Percentiles rank a stretch among this genome's conserved stretches.
Evolutionary conservation across 2,329 filamentous ascomycete genomes (phyloP).

Genomic region (Macroventuria anomochaeta): DNA sequence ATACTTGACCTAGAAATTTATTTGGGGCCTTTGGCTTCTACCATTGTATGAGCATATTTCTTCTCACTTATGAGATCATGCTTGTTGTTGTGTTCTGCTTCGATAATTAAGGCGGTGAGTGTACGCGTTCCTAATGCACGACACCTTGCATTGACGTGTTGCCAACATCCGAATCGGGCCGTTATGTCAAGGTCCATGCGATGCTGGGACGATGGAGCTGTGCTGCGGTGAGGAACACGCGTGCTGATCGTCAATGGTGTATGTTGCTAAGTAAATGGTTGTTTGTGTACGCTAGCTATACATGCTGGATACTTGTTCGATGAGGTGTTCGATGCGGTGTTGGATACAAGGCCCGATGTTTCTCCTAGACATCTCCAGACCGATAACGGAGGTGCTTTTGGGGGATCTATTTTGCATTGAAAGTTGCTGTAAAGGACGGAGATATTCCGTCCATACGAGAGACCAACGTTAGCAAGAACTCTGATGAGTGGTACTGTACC

Average conservation of each 20-base stretch:
- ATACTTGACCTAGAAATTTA: slow-evolving; percentile 9
- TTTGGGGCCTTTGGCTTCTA: slow-evolving; percentile 1
- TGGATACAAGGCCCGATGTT: neutral
- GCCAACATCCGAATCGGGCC: slow-evolving; percentile 16
- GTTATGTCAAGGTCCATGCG: slow-evolving; percentile 1
- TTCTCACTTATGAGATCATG: no score
- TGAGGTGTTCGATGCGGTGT: neutral
- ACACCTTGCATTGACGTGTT: slow-evolving; percentile 12
- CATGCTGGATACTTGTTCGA: neutral
- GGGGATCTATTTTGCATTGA: neutral
- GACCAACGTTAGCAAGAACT: neutral
- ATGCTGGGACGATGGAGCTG: neutral
- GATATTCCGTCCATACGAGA: neutral
- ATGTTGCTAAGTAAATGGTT: neutral
- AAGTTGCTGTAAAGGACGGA: neutral
- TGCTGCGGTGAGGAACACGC: slow-evolving; percentile 3
- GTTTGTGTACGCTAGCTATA: neutral
- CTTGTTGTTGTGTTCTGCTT: neutral
- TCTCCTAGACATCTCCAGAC: slow-evolving; percentile 3
- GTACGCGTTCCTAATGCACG: slow-evolving; percentile 6
- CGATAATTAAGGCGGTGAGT: slow-evolving; percentile 6
- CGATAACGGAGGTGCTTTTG: neutral
- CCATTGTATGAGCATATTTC: neutral
- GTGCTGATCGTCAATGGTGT: slow-evolving; percentile 1
- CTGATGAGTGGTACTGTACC: neutral